Base-by-base conservation (phyloP, 2,329 filamentous ascomycete genomes). In the Alternaria infectoria region DNA sequence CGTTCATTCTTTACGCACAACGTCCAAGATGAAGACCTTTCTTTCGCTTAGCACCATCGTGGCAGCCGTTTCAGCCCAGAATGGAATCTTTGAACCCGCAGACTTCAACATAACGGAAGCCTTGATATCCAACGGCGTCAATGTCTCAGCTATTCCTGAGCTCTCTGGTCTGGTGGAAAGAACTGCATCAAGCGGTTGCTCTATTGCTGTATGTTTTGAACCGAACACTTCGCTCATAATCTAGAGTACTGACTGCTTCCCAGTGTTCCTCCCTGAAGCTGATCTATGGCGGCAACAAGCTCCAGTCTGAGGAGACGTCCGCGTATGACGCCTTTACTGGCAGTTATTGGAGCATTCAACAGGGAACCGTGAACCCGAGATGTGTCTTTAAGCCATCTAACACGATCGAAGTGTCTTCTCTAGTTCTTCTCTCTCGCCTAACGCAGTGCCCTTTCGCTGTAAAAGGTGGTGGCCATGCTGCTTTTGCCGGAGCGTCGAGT, bases 391-490 rank as follows among this genome's bases (percentile, higher is more conserved):
- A 70, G 57, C 73, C 74, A 11, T 30, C 46, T 10, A 72, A 59
- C 19, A 54, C 62, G 10, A 23, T 63, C 11, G 67, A 76, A 7
- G 71, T 76, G 2, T 74, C 72, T 7, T 66, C 64, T 0, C 17
- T 67, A 3, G 60, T 76, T 3, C 47, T 75, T 5, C 21, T 75
- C 5, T 70, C 72, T 21, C 69, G 71, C 21, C 62, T 73, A 4
- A 68, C 69, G 4, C 69, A 73, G 55, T 79, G 75, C 50, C 74
- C 71, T 78, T 83, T 83, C 58, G 81, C 81, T 3, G 77, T 85
- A 3, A 82, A 81, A 56, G 78, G 80, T 52, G 83, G 83, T 28
- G 83, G 83, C 3, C 83, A 85, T 64, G 77, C 77, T 23, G 69
- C 76, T 7, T 78, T 78, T 68, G 72, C 74, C 0, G 81, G 81